Conservation (phyloP, 257 asterid species). For the Forsythia suspensa region DNA sequence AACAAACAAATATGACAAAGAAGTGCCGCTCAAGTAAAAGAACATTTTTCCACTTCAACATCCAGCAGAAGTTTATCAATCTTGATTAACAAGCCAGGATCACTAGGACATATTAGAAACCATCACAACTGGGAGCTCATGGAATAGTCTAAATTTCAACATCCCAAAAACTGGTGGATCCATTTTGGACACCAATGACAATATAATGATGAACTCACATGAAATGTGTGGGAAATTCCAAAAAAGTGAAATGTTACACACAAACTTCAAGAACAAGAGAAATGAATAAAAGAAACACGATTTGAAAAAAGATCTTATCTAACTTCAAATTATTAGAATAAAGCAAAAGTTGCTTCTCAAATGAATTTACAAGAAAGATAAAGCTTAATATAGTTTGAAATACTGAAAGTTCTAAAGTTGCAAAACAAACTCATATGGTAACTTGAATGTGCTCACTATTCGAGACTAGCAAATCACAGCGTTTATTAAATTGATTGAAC, state of each 20-base stretch:
- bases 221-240: not conserved
- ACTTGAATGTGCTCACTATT: slow-evolving; percentile 4
- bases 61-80: not conserved
- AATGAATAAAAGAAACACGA: not conserved
- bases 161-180: not conserved
- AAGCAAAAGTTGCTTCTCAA: not conserved
- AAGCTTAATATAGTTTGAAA: not conserved
- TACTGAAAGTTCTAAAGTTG: not conserved
- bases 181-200: not conserved
- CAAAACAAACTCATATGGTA: not conserved
- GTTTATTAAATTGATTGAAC: slow-evolving; percentile 9
- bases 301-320: not conserved
- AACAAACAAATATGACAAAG: not conserved
- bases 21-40: not conserved
- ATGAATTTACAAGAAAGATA: not conserved
- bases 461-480: slow-evolving; percentile 6
- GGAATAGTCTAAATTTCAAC: not conserved
- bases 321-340: not conserved
- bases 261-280: not conserved
- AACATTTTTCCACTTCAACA: not conserved
- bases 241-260: not conserved
- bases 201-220: not conserved
- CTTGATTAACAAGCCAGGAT: not conserved
- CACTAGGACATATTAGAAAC: not conserved
- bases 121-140: not conserved